Evolutionary conservation across 2,329 filamentous ascomycete genomes (phyloP), one percentile per base, ranked within the genome.

Genomic region (Hortaea sp.): DNA sequence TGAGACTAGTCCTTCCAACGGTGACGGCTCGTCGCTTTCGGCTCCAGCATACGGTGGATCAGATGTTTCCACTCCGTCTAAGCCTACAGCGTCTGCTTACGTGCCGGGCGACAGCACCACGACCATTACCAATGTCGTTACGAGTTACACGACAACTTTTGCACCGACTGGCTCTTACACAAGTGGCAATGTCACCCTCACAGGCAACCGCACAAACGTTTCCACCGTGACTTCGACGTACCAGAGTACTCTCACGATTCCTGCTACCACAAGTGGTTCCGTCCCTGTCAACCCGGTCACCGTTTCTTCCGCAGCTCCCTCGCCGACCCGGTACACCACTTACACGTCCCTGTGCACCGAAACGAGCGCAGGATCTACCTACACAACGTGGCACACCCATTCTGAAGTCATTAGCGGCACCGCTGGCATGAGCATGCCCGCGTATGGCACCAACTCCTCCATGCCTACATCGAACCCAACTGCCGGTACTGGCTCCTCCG

Each of bases 141-240:
- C 63, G 4, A 68, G 65, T 5, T 73, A 69, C 52, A 69, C 66
- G 10, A 70, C 71, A 1, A 71, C 69, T 41, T 71, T 66, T n/a
- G 41, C 12, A 6, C n/a, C 9, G 40, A 42, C 12, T n/a, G 11
- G 9, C n/a, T 13, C 41, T 34, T 32, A 34, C 41, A 32, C 41
- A n/a, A 34, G 29, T 34, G 41, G 29, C 12, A 41, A 20, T 6
- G 10, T 9, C 9, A 28, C 39, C 13, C 29, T 13, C 13, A 41
- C 7, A 12, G 20, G 7, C 39, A 29, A 27, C 39, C 10, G 29
- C 3, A 41, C 39, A 28, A 41, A 4, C 10, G 39, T 29, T 45
- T 20, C 13, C 7, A 56, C 47, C 28, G 29, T 52, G 41, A 63
- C 57, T 1, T 56, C 55, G 5, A 44, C 42, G 11, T 35, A 20